Base-by-base conservation (phyloP, 176 grass and related monocot genomes). In the Phoenix roebelenii region DNA sequence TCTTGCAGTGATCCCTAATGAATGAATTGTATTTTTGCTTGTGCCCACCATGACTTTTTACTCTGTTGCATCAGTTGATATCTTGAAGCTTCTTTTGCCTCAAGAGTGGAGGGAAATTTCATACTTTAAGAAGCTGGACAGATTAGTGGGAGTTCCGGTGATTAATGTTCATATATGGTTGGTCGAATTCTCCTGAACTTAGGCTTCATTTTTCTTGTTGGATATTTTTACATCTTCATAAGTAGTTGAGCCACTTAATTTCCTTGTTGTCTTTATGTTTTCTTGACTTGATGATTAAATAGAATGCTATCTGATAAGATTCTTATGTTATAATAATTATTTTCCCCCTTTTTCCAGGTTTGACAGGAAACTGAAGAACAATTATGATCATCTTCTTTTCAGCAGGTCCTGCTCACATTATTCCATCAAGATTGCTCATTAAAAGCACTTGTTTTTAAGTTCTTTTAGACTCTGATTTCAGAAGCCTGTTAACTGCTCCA, bases 141-240 rank as follows among this genome's bases (percentile, higher is more conserved):
- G 88, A 61, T 81, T 91, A 49, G 92, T 91, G 15, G 92, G 92
- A 78, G 92, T 97, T 77, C 92, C 92, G 74, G 92, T 97, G 48
- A 97, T 97, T 66, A 97, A 97, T 85, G 87, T 97, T 60, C 92
- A 91, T 79, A 97, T 97, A 85, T 97, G 92, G 92, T 91, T 61
- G 28, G 87, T 85, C 67, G 51, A 63, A 20, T 50, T 57, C 59
- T 58, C 57, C 58, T 72, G 63, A 64, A 23, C 20, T 72, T 77
- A n/a, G 58, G 49, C 71, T 57, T 10, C 72, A 67, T 53, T 49
- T 74, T 23, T 60, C 4, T 57, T 60, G 14, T 50, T 68, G 50
- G n/a, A 57, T 70, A 54, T 23, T 55, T 63, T 63, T 49, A 60
- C 1, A 35, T 16, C 5, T 35, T 18, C 17, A 29, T 60, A 60